These are phyloP conservation scores for Quercus aquifolioides DNA, from an alignment of 306 rosid species.

Conservation along the genomic window DNA sequence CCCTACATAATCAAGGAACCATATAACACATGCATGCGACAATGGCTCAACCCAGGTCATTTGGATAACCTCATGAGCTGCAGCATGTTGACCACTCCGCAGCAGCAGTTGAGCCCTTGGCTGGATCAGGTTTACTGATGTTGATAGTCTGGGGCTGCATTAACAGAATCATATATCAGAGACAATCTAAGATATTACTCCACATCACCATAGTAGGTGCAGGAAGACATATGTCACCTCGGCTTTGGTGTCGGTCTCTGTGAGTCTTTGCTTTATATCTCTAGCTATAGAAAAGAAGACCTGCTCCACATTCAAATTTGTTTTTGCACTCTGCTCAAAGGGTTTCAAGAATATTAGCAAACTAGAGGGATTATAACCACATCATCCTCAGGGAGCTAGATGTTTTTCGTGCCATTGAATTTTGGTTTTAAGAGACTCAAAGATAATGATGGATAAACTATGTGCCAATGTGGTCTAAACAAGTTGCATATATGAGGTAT, in stretches of 20 bases:
- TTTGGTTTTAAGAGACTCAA: no score
- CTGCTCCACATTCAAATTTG: constrained; percentile 31
- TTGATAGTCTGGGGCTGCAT: constrained; percentile 19
- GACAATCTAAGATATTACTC: not conserved
- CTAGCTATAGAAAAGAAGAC: constrained; percentile 29
- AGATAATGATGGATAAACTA: no score
- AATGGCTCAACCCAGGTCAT: not conserved
- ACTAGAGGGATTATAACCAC: not conserved
- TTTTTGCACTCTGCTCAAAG: constrained; percentile 35
- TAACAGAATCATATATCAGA: not conserved
- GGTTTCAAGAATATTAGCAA: not conserved
- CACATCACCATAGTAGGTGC: not conserved
- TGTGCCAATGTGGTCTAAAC: no score
- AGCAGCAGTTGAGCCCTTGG: not conserved
- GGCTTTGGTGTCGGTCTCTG: constrained; percentile 11
- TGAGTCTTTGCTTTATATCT: constrained; percentile 29
- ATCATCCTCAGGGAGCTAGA: no score
- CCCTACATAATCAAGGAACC: not conserved
- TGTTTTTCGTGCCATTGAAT: no score
- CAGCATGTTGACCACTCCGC: constrained; percentile 10
- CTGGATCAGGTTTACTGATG: constrained; percentile 16
- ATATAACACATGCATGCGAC: not conserved
- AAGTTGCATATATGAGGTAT: no score
- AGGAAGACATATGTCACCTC: constrained; percentile 4
- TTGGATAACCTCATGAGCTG: constrained; percentile 3